These are phyloP conservation scores for Stramenopiles sp. DNA, from an alignment of 352 stramenopile species.

Conservation along the genomic window DNA sequence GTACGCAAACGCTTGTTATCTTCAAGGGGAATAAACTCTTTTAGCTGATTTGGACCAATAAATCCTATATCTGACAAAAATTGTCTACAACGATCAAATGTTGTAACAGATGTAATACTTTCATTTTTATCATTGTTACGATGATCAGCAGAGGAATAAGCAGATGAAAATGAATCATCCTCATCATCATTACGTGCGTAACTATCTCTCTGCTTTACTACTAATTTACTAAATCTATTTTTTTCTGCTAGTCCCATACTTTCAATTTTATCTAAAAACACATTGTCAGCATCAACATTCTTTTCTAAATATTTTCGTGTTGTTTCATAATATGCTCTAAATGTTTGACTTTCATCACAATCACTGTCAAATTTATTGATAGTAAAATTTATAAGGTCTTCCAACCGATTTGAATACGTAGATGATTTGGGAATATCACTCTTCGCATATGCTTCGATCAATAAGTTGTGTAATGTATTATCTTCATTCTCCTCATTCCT, in stretches of 20 bases:
- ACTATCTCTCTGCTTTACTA: background rate
- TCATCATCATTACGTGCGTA: background rate
- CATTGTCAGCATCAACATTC: background rate
- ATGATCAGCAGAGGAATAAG: too few relatives aligned
- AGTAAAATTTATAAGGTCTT: background rate
- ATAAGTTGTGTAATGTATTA: background rate
- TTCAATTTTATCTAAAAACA: background rate
- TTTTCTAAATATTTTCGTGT: background rate
- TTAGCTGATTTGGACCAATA: background rate
- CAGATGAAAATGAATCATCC: too few relatives aligned
- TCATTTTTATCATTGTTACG: background rate
- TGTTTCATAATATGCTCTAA: background rate
- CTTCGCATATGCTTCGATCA: background rate
- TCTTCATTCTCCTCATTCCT: background rate
- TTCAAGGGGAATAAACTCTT: background rate
- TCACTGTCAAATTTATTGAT: background rate
- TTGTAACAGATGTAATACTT: background rate
- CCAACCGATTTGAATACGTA: background rate
- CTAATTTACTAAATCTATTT: background rate
- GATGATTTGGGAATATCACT: background rate
- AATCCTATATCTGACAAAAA: background rate
- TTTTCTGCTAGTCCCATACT: too few relatives aligned
- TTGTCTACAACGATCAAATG: background rate
- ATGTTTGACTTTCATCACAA: background rate
- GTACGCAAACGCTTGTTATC: background rate